Evolutionary conservation across 345 rosid genomes (phyloP), one percentile per base, ranked within the genome.

Genomic region (Atalantia buxifolia): DNA sequence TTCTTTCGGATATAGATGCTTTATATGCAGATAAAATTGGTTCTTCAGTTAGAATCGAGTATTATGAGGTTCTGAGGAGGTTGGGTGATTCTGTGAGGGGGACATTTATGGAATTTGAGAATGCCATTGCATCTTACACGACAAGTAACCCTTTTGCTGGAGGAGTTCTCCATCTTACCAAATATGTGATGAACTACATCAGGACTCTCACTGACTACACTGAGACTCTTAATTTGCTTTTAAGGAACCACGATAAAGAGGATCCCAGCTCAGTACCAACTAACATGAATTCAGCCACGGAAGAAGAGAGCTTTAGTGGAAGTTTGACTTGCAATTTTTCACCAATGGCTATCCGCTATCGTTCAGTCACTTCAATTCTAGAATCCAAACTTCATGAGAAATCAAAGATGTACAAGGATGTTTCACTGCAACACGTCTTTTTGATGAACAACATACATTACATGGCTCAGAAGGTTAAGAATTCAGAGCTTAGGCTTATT

Each of bases 401-500:
- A 80, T 91, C 98, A 19, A 89, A 81, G 81, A 79, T 93, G 56
- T 95, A 93, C 80, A 80, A 59, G 76, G 97, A 91, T 62, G 73
- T 82, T 35, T 85, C 97, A 12, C 72, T 95, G 86, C 92, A 85
- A 72, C 97, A 93, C 78, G 80, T 93, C 55, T 95, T 95, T 83
- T 80, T 95, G 81, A 89, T 92, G 90, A 95, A 95, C 92, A 95
- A 95, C 69, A 80, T 95, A 36, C 88, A 95, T 78, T 95, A 95
- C 91, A 93, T 95, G 91, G 89, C 95, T 14, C 86, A 91, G 66
- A 95, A 95, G 82, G 94, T 91, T 62, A 84, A 85, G 78, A 85
- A 86, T 61, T 90, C 97, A 0, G 95, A 92, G 71, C 92, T 95
- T 42, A 79, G 88, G 75, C 84, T 68, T 38, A 79, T 91, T 53